Percentiles rank a stretch among this genome's conserved stretches.
Conservation (phyloP, 441 rosid species). For the Bruguiera hainesii region DNA sequence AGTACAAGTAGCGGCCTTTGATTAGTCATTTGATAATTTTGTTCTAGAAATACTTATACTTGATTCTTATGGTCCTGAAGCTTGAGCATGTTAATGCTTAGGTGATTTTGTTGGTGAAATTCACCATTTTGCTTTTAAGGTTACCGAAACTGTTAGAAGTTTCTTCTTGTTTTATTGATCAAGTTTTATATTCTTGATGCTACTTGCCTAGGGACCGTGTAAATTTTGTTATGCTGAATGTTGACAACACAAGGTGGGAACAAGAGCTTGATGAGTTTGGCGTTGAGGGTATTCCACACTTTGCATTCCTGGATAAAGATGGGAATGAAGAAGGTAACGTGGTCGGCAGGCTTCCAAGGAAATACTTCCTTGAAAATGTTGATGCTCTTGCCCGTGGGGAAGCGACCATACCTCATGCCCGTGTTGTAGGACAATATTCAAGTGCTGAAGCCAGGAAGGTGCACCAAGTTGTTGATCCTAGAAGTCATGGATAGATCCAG, state of each 20-base stretch:
- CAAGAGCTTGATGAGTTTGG: constrained; percentile 96
- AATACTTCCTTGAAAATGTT: constrained; percentile 71
- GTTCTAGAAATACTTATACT: not conserved
- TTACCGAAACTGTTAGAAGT: not conserved
- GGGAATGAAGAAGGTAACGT: constrained; percentile 96
- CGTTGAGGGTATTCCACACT: constrained; percentile 94
- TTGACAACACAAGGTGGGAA: constrained; percentile 96
- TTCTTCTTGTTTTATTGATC: not conserved
- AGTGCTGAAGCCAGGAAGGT: constrained; percentile 69
- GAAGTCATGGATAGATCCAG: constrained; percentile 73
- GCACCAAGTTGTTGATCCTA: constrained; percentile 75
- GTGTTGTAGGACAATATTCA: constrained; percentile 74
- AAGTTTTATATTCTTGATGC: not conserved
- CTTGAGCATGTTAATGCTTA: not conserved
- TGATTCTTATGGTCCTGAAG: not conserved
- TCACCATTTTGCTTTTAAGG: not conserved
- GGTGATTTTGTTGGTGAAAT: not conserved
- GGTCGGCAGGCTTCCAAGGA: constrained; percentile 83
- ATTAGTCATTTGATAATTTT: not conserved
- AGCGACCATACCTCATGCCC: constrained; percentile 70
- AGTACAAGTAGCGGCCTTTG: constrained; percentile 53
- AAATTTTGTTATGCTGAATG: constrained; percentile 93
- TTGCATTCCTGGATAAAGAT: constrained; percentile 70
- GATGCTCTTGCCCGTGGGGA: constrained; percentile 78
- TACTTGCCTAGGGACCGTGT: constrained; percentile 57